A percentile compares a stretch with the other conserved stretches of the same genome.
These are phyloP conservation scores for barley (Hordeum vulgare) DNA, from an alignment of 176 grass and related monocot genomes.

Conservation along the genomic window MorexV3_pseudomolecules_assembly NC_058519.1:653269517-653270016, in stretches of 20 bases:
- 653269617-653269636: constrained; percentile 66
- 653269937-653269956: not conserved
- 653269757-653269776: constrained; percentile 98
- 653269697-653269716: constrained; percentile 36
- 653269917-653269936: not conserved
- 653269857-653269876: not conserved
- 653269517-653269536: not conserved
- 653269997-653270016: not conserved
- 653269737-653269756: constrained; percentile 91
- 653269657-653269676: constrained; percentile 78
- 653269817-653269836: not conserved
- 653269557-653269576: constrained; percentile 52
- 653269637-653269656: constrained; percentile 78
- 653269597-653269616: constrained; percentile 65
- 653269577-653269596: constrained; percentile 73
- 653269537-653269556: not conserved
- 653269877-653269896: not conserved
- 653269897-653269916: not conserved
- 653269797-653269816: not conserved
- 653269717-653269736: constrained; percentile 79
- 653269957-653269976: not conserved
- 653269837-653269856: not conserved
- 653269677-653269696: constrained; percentile 64
- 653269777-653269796: constrained; percentile 45
- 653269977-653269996: not conserved